Evolutionary conservation across 2,329 filamentous ascomycete species (phyloP).

Genomic region (Metarhizium anisopliae): DNA sequence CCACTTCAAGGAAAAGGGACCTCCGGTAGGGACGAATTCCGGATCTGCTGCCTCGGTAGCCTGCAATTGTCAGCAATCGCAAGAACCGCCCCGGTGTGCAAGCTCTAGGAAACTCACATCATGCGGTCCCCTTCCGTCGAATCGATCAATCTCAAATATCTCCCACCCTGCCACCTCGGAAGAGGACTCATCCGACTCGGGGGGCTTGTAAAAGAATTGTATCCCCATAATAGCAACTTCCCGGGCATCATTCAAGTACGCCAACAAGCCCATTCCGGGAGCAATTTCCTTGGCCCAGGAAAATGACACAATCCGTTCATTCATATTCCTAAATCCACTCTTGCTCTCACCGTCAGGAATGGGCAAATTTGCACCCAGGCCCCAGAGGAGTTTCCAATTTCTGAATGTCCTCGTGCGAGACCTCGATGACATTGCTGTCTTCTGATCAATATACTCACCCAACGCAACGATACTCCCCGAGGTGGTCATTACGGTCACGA

Average conservation of each 20-base stretch:
- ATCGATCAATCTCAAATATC: conserved; percentile 41
- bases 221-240: conserved; percentile 44
- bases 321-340: conserved; percentile 23
- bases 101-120: conserved; percentile 4
- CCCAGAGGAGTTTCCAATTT: conserved; percentile 47
- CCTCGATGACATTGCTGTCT: conserved; percentile 18
- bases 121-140: conserved; percentile 38
- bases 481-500: conserved; percentile 41
- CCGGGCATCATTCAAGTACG: conserved; percentile 40
- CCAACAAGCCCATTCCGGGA: conserved; percentile 34
- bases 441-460: conserved; percentile 34
- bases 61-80: conserved; percentile 10
- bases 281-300: conserved; percentile 40
- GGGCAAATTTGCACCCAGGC: conserved; percentile 41
- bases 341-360: conserved; percentile 32
- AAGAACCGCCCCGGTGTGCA: neutral
- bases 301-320: conserved; percentile 41
- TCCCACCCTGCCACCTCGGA: conserved; percentile 33
- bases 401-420: conserved; percentile 31
- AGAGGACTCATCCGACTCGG: conserved; percentile 11
- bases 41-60: conserved; percentile 29
- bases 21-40: conserved; percentile 38
- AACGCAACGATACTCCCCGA: conserved; percentile 41
- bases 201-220: conserved; percentile 23
- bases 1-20: conserved; percentile 44